Evolutionary conservation across 345 rosid genomes (phyloP).

Genomic region (Linum usitatissimum): DNA sequence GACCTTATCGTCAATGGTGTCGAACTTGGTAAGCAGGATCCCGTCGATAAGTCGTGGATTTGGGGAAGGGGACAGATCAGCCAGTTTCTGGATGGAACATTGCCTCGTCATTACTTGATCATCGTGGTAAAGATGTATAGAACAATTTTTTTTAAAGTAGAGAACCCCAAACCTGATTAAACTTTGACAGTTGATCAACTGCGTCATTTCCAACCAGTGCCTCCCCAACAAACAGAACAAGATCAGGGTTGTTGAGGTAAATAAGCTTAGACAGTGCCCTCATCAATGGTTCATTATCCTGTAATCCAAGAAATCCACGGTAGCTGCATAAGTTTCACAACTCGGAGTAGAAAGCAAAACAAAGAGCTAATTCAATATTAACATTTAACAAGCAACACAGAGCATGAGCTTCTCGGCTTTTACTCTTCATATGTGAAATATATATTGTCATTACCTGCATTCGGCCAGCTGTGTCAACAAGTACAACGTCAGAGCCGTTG

Average conservation of each 20-base stretch:
- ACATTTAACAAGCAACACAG: not conserved
- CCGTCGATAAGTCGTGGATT: constrained; percentile 80
- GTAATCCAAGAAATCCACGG: constrained; percentile 7
- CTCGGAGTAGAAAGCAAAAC: not conserved
- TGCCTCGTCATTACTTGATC: too few species aligned
- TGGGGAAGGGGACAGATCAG: constrained; percentile 71
- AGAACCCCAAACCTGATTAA: constrained; percentile 58
- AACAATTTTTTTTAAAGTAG: not conserved
- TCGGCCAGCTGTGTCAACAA: constrained; percentile 98
- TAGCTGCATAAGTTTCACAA: not conserved
- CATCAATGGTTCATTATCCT: constrained; percentile 97
- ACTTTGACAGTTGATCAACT: constrained; percentile 88
- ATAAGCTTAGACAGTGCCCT: constrained; percentile 94
- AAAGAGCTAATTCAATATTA: not conserved
- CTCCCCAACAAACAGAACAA: constrained; percentile 97
- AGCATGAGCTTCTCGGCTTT: not conserved
- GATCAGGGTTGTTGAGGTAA: constrained; percentile 73
- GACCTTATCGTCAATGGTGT: constrained; percentile 97
- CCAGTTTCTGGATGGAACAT: constrained; percentile 50
- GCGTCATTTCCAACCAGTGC: constrained; percentile 98
- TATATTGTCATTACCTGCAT: constrained; percentile 52
- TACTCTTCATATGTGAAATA: not conserved
- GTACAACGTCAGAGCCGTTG: constrained; percentile 87
- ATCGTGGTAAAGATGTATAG: too few species aligned
- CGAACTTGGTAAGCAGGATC: constrained; percentile 87